Conservation (phyloP, 192 early-diverging fungal species). For the Oehlia diaphana region DNA sequence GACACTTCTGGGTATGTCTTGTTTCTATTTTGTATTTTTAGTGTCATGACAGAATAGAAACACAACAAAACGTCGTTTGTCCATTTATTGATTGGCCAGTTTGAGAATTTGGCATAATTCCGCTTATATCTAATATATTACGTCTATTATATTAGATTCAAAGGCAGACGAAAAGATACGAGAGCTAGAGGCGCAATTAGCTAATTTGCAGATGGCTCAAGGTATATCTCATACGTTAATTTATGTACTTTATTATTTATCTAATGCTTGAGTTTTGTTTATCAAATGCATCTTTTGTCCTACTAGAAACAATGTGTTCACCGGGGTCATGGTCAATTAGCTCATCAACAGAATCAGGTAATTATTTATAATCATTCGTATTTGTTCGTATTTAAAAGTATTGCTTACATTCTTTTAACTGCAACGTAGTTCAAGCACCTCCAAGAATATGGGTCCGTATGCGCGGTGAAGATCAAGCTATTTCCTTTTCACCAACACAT, state of each 20-base stretch:
- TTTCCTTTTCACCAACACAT: background rate
- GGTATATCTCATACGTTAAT: background rate
- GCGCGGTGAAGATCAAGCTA: background rate
- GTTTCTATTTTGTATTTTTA: background rate
- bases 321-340: background rate
- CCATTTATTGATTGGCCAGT: too few relatives aligned
- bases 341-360: background rate
- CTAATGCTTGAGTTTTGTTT: background rate
- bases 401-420: conserved; percentile 6
- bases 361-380: conserved; percentile 8
- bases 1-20: too few relatives aligned
- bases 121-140: too few relatives aligned
- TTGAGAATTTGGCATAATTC: too few relatives aligned
- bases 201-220: background rate
- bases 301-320: background rate
- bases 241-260: background rate
- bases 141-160: too few relatives aligned
- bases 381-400: conserved; percentile 5
- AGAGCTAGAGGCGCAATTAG: background rate
- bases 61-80: too few relatives aligned
- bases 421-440: background rate
- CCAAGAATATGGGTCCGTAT: background rate
- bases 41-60: too few relatives aligned
- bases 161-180: background rate
- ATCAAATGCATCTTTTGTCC: background rate